Base-by-base conservation (phyloP, 306 rosid genomes). In the Elaeagnus macrophylla region DNA sequence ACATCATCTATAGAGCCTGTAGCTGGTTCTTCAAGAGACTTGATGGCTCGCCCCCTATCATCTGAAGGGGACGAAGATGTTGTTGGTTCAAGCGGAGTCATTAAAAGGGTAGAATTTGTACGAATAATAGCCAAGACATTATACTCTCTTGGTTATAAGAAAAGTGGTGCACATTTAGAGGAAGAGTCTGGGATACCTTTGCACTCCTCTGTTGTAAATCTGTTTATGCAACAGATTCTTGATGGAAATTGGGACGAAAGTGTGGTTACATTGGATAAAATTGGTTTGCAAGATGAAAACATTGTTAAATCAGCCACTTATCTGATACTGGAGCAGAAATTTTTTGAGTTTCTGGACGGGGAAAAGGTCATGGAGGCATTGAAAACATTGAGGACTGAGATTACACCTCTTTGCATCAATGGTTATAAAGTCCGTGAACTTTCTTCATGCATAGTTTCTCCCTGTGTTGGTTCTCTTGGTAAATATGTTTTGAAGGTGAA, bases 171-270 rank as follows among this genome's bases (percentile, higher is more conserved):
- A 41, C 51, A 55, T 39, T 47, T 65, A 39, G 70, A 65, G 63
- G 70, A 65, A 39, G 70, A 65, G 35, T 65, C 70, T 9, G 63
- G 70, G 4, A 65, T 65, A 65, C 56, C 63, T 11, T 56, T 56
- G 56, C 50, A 48, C 51, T 25, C 57, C 20, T 48, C 51, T 10
- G 43, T 56, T 40, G 56, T 48, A 19, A 56, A 32, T 40, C 18
- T 55, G 57, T 59, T 65, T 56, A 65, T 56, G 62, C 57, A 65
- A 20, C 51, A 39, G 25, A 62, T 65, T 53, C 35, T 40, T 38
- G 70, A 48, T 39, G 70, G 70, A 32, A 56, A 56, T 39, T 65
- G 70, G 70, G 45, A 56, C 48, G 70, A 65, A 8, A 39, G 62
- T 48, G 42, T 65, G 25, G 41, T 56, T 18, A 56, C 57, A 7